phyloP scores from a whole-genome alignment of 352 stramenopile species.

The Pythium vanterpoolii region DNA sequence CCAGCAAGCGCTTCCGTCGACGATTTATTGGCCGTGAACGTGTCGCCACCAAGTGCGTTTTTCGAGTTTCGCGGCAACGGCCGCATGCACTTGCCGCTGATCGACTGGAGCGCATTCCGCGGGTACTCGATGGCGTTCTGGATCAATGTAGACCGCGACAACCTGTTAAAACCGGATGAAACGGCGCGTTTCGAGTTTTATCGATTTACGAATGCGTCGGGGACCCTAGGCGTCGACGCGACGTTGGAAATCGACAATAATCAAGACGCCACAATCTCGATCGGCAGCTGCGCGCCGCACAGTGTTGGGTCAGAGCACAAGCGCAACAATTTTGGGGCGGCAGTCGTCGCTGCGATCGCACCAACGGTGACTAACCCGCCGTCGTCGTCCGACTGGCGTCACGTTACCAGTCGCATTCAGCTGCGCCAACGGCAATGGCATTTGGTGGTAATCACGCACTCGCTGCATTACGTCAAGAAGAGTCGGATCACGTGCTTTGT shows the following conservation, averaged over 20 bases:
- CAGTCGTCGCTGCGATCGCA: slow-evolving; percentile 26
- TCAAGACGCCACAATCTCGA: slow-evolving; percentile 34
- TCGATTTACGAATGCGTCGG: slow-evolving; percentile 66
- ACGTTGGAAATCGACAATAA: slow-evolving; percentile 47
- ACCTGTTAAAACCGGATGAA: background rate
- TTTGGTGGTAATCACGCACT: slow-evolving; percentile 69
- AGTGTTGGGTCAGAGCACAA: slow-evolving; percentile 24
- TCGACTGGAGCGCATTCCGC: slow-evolving; percentile 78
- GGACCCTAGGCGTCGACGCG: slow-evolving; percentile 67
- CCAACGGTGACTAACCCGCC: slow-evolving; percentile 14
- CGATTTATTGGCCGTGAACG: slow-evolving; percentile 15
- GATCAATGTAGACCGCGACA: slow-evolving; percentile 37
- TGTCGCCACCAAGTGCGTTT: slow-evolving; percentile 56
- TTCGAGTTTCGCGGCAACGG: slow-evolving; percentile 62
- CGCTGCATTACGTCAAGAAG: slow-evolving; percentile 83
- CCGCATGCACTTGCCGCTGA: slow-evolving; percentile 67
- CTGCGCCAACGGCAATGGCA: slow-evolving; percentile 50
- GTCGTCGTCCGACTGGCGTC: slow-evolving; percentile 43
- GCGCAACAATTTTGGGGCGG: slow-evolving; percentile 35
- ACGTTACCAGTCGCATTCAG: slow-evolving; percentile 35
- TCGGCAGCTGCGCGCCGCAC: slow-evolving; percentile 52
- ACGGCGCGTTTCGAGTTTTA: slow-evolving; percentile 55
- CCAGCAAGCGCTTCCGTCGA: no score
- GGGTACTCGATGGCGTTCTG: slow-evolving; percentile 78
- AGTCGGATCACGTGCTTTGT: slow-evolving; percentile 78